Base-by-base conservation (phyloP, 1,139 yeast species). In the Saccharomyces hybrid region DNA sequence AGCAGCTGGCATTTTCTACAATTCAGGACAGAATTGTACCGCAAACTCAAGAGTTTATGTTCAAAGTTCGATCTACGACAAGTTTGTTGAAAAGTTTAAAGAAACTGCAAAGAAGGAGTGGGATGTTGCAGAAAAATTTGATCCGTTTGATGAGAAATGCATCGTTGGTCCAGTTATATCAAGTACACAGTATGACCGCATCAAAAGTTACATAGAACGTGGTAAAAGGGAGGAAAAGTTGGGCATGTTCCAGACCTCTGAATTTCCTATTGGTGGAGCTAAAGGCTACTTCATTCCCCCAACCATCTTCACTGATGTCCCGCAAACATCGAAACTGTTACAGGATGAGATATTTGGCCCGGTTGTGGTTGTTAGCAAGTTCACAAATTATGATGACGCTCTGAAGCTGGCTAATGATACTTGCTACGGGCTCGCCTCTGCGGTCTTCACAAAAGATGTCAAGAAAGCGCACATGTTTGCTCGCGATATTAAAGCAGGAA, bases 11-110 rank as follows among this genome's bases (percentile, higher is more conserved):
- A 82, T 90, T 58, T 84, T 88, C 78, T 79, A 78, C 70, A 90
- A 90, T 73, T 82, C 86, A 66, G 97, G 97, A 48, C 97, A 90
- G 73, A 85, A 89, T 52, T 90, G 97, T 75, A 88, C 95, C 47
- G 89, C 96, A 54, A 89, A 91, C 55, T 89, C 93, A 58, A 78
- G 97, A 60, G 78, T 89, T 46, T 86, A 86, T 62, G 86, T 88
- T 32, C 90, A 88, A 61, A 83, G 80, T 54, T 71, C 76, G 1
- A 73, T 88, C 46, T 86, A 86, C 68, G 95, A 88, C 55, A 74
- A 78, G 62, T 79, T 84, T 56, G 63, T 83, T 47, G 70, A 68
- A 11, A 74, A 73, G 57, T 82, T 82, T 62, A 78, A 74, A 62
- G 66, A 70, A 26, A 77, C 79, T 57, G 76, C 79, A 46, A 74